phyloP scores from a whole-genome alignment of 495 filamentous ascomycete genomes.

The Penicillium atrosanguineum region DNA sequence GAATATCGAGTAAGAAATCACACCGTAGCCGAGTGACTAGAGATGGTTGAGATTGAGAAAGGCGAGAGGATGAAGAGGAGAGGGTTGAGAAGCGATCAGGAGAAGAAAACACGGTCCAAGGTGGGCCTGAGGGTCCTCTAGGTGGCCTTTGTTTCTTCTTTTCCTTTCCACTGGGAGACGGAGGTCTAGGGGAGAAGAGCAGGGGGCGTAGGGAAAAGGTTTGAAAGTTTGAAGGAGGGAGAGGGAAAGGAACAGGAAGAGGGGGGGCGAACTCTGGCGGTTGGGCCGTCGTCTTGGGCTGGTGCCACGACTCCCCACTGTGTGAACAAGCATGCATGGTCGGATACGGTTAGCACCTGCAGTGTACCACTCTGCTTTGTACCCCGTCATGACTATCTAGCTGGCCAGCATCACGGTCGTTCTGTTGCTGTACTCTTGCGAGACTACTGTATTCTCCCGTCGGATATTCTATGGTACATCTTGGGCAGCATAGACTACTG shows the following conservation, averaged over 20 bases:
- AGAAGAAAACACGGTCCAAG: slow-evolving; percentile 12
- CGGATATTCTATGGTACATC: not conserved
- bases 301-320: slow-evolving; percentile 47
- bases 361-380: slow-evolving; percentile 15
- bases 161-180: slow-evolving; percentile 10
- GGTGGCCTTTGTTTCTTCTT: slow-evolving; percentile 5
- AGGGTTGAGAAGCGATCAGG: not conserved
- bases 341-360: slow-evolving; percentile 34
- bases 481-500: slow-evolving; percentile 22
- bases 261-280: slow-evolving; percentile 27
- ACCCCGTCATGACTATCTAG: slow-evolving; percentile 3
- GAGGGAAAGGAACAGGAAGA: slow-evolving; percentile 11
- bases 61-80: not conserved
- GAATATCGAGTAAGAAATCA: slow-evolving; percentile 4
- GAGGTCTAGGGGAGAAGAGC: slow-evolving; percentile 1
- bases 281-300: slow-evolving; percentile 46
- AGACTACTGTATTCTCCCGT: not conserved
- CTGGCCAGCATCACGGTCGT: too few species aligned
- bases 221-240: slow-evolving; percentile 12
- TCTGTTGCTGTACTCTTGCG: too few species aligned
- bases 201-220: slow-evolving; percentile 8
- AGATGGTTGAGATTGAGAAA: not conserved
- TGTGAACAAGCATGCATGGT: slow-evolving; percentile 34
- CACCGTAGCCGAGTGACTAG: not conserved
- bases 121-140: slow-evolving; percentile 12